phyloP scores from a whole-genome alignment of 1,284 basidiomycete species.

The Pseudozyma sp. region DNA sequence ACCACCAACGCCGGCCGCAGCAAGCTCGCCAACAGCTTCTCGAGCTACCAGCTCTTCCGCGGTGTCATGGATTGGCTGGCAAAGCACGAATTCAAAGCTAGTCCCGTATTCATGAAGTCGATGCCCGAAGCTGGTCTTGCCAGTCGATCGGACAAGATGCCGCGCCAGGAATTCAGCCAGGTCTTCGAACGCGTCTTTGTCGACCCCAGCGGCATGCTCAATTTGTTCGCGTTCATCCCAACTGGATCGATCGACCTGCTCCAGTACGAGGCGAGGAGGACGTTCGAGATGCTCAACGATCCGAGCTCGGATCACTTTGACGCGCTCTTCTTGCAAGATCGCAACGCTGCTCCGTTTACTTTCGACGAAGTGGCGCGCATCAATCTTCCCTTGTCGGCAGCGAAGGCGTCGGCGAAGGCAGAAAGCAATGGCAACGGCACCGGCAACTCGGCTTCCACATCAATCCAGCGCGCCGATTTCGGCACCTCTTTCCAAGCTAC shows the following conservation, averaged over 20 bases:
- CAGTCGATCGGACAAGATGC: constrained; percentile 60
- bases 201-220: constrained; percentile 82
- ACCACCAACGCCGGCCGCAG: constrained; percentile 70
- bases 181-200: constrained; percentile 75
- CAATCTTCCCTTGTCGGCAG: constrained; percentile 25
- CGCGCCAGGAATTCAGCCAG: constrained; percentile 65
- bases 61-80: constrained; percentile 80
- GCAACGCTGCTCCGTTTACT: constrained; percentile 58
- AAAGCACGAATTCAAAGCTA: constrained; percentile 77
- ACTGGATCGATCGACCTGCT: constrained; percentile 78
- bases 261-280: constrained; percentile 66
- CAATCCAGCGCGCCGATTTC: constrained; percentile 46
- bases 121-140: constrained; percentile 55
- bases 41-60: constrained; percentile 87
- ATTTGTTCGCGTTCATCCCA: constrained; percentile 74
- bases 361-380: constrained; percentile 69
- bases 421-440: constrained; percentile 12
- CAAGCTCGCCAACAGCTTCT: constrained; percentile 77
- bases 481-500: constrained; percentile 48
- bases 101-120: constrained; percentile 76
- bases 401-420: neutral
- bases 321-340: constrained; percentile 76
- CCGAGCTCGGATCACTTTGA: constrained; percentile 77
- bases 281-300: constrained; percentile 65
- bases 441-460: constrained; percentile 22